Conservation (phyloP, 2,329 filamentous ascomycete genomes). For the Xylariomycetidae sp. region DNA sequence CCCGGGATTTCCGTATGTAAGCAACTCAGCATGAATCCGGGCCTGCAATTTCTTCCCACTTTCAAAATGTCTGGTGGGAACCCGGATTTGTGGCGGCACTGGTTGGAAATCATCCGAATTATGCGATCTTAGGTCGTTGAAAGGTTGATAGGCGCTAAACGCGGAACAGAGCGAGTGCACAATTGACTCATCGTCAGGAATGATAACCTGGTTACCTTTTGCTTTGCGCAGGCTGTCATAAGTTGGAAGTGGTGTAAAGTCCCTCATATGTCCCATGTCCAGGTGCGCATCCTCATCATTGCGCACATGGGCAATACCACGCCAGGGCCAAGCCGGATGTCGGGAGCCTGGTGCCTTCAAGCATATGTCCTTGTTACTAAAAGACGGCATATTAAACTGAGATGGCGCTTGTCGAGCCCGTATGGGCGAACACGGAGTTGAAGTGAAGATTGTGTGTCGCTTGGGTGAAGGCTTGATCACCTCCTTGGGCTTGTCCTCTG, state of each 20-base stretch:
- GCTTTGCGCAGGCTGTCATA: conserved; percentile 42
- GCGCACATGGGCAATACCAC: conserved; percentile 60
- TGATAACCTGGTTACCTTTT: conserved; percentile 41
- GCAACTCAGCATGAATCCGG: conserved; percentile 43
- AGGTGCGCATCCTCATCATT: too few species aligned
- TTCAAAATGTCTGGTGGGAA: conserved; percentile 54
- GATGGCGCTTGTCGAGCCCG: conserved; percentile 29
- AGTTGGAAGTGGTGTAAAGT: too few species aligned
- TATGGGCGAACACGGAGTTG: conserved; percentile 50
- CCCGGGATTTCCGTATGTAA: conserved; percentile 19
- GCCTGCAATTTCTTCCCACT: conserved; percentile 50
- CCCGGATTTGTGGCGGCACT: conserved; percentile 44
- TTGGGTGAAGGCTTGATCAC: conserved; percentile 28
- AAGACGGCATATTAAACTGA: conserved; percentile 33
- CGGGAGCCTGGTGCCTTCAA: conserved; percentile 62
- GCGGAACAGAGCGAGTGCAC: conserved; percentile 30
- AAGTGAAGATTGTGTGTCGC: conserved; percentile 39
- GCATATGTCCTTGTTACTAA: conserved; percentile 39
- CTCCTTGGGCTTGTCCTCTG: conserved; percentile 15
- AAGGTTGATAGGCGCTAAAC: conserved; percentile 34
- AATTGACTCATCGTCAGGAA: conserved; percentile 39
- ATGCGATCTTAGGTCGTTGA: conserved; percentile 28
- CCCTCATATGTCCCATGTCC: too few species aligned
- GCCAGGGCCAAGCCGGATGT: conserved; percentile 68
- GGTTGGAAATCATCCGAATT: conserved; percentile 38